phyloP scores from a whole-genome alignment of 1,284 basidiomycete genomes.

The Cystobasidiaceae sp. region DNA sequence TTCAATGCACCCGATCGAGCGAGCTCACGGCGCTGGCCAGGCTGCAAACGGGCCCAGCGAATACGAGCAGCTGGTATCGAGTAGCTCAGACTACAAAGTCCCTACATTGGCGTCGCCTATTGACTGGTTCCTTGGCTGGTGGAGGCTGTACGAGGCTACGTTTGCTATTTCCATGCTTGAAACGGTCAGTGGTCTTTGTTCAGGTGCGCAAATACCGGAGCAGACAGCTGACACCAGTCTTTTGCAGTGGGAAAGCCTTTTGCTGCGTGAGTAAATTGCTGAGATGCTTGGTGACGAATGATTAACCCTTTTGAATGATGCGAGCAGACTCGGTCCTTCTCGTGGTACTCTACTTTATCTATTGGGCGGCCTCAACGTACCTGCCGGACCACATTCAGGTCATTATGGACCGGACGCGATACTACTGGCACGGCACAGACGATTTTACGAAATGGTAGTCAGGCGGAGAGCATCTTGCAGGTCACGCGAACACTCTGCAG shows the following conservation, averaged over 20 bases:
- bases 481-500: no score
- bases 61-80: background rate
- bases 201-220: no score
- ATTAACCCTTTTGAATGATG: no score
- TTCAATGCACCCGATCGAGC: background rate
- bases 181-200: slow-evolving; percentile 28
- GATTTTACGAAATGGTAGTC: background rate
- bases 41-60: background rate
- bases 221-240: slow-evolving; percentile 8
- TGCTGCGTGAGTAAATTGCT: slow-evolving; percentile 6
- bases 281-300: no score
- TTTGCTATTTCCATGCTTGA: slow-evolving; percentile 33
- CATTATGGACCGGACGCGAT: slow-evolving; percentile 16
- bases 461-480: no score
- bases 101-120: slow-evolving; percentile 6
- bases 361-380: slow-evolving; percentile 24
- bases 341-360: slow-evolving; percentile 16
- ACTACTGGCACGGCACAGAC: slow-evolving; percentile 20
- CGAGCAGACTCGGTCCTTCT: slow-evolving; percentile 15
- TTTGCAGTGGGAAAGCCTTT: slow-evolving; percentile 25
- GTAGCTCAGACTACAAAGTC: slow-evolving; percentile 1
- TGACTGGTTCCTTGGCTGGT: background rate
- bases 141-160: slow-evolving; percentile 29
- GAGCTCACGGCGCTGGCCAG: background rate
- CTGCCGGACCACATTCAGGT: slow-evolving; percentile 27